Base-by-base conservation (phyloP, 1,139 yeast genomes). In the Blastobotrys niveus region DNA sequence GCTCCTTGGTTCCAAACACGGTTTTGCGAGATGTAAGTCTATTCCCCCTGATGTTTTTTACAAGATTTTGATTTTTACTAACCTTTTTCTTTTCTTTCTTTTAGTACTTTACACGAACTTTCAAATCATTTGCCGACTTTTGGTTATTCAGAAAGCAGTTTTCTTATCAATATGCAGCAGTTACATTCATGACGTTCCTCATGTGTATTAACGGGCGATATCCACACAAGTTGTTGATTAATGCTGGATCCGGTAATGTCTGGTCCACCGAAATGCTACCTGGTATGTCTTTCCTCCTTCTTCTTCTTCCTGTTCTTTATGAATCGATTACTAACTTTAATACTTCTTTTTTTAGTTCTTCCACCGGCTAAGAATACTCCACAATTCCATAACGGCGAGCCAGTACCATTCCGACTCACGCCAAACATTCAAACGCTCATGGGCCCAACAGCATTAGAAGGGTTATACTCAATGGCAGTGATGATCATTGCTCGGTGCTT, bases 211-310 rank as follows among this genome's bases (percentile, higher is more conserved):
- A 87, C 63, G 81, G 84, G 45, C 79, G 99, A 60, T 91, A 87
- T 54, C 98, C 98, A 2, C 94, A 86, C 63, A 93, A 89, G 73
- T 84, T 91, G 49, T 83, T 83, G 63, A 78, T 93, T 46, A 82
- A 88, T 58, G 75, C 77, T 58, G 78, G 78, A 5, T 82, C 93
- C 2, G 99, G 98, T 50, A 80, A 79, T 56, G 91, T 91, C 14
- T 87, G 94, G 82, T 88, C 97, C 0, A 80, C 93, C 3, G 98
- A 93, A 59, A 88, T 91, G 95, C 72, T 93, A 44, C 97, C 98
- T n/a, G n/a, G n/a, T n/a, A 21, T 82, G 88, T 56, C 82, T 82
- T 65, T 63, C n/a, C n/a, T n/a, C n/a, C n/a, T n/a, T n/a, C n/a
- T n/a, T n/a, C n/a, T n/a, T n/a, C n/a, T 21, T 20, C 4, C 6